Percentiles rank a stretch among this genome's conserved stretches.
Conservation (phyloP, 495 filamentous ascomycete genomes). For the Evernia prunastri region DNA sequence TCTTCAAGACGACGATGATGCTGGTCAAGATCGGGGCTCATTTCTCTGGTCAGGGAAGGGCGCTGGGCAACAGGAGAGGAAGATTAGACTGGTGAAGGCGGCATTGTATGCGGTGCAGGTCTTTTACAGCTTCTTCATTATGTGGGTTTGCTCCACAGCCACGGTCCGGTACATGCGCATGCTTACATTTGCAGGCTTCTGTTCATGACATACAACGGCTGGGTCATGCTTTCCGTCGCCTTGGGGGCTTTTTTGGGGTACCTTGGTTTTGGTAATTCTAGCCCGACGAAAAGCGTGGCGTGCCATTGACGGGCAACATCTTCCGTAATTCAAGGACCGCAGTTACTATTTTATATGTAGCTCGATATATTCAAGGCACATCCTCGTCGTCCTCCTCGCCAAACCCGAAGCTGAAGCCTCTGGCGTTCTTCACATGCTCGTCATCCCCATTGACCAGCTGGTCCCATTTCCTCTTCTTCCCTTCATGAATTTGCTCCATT, state of each 20-base stretch:
- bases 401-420: slow-evolving; percentile 80
- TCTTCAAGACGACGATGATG: slow-evolving; percentile 41
- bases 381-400: slow-evolving; percentile 58
- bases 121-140: slow-evolving; percentile 99
- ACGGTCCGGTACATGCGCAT: slow-evolving; percentile 4
- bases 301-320: slow-evolving; percentile 58
- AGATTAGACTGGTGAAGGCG: slow-evolving; percentile 69
- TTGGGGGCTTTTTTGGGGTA: slow-evolving; percentile 87
- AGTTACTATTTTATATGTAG: neutral
- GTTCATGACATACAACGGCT: slow-evolving; percentile 99
- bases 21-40: slow-evolving; percentile 55
- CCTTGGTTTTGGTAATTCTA: slow-evolving; percentile 66
- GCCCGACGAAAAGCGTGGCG: slow-evolving; percentile 73
- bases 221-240: slow-evolving; percentile 88
- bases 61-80: slow-evolving; percentile 41
- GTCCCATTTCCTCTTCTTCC: slow-evolving; percentile 83
- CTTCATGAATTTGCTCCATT: slow-evolving; percentile 52
- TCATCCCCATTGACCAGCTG: slow-evolving; percentile 51
- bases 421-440: slow-evolving; percentile 32
- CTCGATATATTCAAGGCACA: slow-evolving; percentile 38
- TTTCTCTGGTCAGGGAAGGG: slow-evolving; percentile 60
- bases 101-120: slow-evolving; percentile 86
- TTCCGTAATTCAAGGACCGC: neutral
- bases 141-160: slow-evolving; percentile 55
- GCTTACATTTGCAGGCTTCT: slow-evolving; percentile 59